Evolutionary conservation across 257 asterid species (phyloP).

Genomic region (Anisodus tanguticus): DNA sequence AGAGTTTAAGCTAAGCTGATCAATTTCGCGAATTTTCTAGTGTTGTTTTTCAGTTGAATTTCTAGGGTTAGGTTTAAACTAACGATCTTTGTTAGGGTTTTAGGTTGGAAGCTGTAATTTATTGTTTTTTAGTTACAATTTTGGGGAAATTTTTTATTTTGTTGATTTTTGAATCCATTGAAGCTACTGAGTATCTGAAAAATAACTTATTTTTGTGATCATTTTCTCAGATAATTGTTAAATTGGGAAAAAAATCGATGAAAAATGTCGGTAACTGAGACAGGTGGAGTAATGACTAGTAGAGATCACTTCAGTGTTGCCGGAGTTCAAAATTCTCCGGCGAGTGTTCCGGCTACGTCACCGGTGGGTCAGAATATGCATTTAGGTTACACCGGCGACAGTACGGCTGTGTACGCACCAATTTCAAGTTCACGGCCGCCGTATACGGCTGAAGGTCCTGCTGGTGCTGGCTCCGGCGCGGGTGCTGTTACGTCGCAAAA

Average conservation of each 20-base stretch:
- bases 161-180: not conserved
- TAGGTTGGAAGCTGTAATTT: not conserved
- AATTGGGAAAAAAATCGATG: not conserved
- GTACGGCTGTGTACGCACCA: not conserved
- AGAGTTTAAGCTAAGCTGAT: not conserved
- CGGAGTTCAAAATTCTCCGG: conserved; percentile 27
- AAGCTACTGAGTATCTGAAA: not conserved
- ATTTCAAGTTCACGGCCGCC: not conserved
- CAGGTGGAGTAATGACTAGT: conserved; percentile 23
- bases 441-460: conserved; percentile 1
- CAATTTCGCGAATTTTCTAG: not conserved
- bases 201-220: not conserved
- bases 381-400: not conserved
- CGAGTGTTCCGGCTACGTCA: not conserved
- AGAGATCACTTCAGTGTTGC: not conserved
- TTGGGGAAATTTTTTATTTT: not conserved
- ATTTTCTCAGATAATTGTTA: not conserved
- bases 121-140: no score
- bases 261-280: conserved; percentile 30
- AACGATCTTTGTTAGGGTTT: not conserved
- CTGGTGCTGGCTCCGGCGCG: not conserved
- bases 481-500: not conserved
- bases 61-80: conserved; percentile 26
- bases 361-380: conserved; percentile 26
- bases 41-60: conserved; percentile 12